These are phyloP conservation scores for Xylariaceae sp. DNA, from an alignment of 2,329 filamentous ascomycete genomes.

Conservation along the genomic window DNA sequence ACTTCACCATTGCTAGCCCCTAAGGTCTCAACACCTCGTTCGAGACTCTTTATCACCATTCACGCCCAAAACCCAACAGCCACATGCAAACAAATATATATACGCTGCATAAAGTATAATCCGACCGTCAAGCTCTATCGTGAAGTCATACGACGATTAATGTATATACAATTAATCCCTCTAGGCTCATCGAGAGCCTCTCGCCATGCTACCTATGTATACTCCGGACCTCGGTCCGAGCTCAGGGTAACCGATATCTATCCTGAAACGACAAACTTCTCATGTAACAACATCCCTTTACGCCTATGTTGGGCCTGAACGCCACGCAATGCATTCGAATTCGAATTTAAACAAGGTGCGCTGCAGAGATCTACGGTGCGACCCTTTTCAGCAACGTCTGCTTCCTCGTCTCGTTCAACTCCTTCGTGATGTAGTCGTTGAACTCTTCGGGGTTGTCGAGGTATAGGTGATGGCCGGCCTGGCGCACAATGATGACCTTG, in stretches of 20 bases:
- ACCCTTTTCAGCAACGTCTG: conserved; percentile 27
- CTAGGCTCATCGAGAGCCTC: not conserved
- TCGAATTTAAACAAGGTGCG: not conserved
- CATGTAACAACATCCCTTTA: not conserved
- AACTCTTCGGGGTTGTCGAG: conserved; percentile 57
- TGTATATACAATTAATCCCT: not conserved
- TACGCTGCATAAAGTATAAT: not conserved
- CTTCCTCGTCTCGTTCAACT: conserved; percentile 48
- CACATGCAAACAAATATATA: too few species aligned
- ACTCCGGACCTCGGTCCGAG: too few species aligned
- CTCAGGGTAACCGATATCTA: not conserved
- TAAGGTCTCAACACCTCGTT: too few species aligned
- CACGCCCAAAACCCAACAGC: not conserved
- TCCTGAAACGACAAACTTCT: not conserved
- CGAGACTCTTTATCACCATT: not conserved
- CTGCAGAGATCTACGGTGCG: not conserved
- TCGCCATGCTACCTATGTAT: not conserved
- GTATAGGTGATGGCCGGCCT: conserved; percentile 58
- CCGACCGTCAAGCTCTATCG: not conserved
- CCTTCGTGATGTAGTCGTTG: conserved; percentile 49
- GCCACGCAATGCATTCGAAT: conserved; percentile 17
- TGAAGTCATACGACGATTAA: conserved; percentile 7
- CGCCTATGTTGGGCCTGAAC: conserved; percentile 1
- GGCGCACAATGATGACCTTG: conserved; percentile 72
- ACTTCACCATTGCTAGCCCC: too few species aligned